Base-by-base conservation (phyloP, 2,329 filamentous ascomycete species). In the Aureobasidium pullulans region DNA sequence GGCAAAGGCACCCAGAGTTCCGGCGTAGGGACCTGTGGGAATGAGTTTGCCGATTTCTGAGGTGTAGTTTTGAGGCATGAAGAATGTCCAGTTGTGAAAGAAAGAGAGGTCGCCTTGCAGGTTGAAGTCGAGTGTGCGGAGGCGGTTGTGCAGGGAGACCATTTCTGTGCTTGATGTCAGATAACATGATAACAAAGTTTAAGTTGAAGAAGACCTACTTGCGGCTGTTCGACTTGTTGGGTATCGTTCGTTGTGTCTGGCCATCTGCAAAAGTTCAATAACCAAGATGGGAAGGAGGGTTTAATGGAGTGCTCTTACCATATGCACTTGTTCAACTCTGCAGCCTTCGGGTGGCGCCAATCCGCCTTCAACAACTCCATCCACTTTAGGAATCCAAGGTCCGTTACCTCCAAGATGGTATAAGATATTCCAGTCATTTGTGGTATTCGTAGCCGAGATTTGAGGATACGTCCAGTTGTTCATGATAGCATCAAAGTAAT, bases 211-310 rank as follows among this genome's bases (percentile, higher is more conserved):
- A 44, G 53, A 77, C 78, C 57, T 73, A 81, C 81, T 23, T 23
- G 29, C 37, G 15, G 13, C n/a, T 13, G 50, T 54, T 1, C 9
- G 3, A 23, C 13, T 68, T 0, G 81, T 84, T 1, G 82, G 81
- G 69, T 82, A 84, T 65, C 82, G 72, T 66, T 83, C 82, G 23
- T 73, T 79, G 71, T 84, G 82, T 42, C 82, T 75, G 19, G 81
- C 79, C 72, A 84, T 78, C 79, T 82, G 63, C 3, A 36, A 49
- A 31, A 46, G 42, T 46, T 43, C 16, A 32, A 7, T 32, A 58
- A 62, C 37, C 65, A 58, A 11, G 49, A 31, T 57, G 13, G 40
- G 5, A 43, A 50, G 15, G 42, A 40, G n/a, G 19, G 19, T 19
- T 19, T 3, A 8, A 9, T 29, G n/a, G 8, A 19, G 1, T 37